Conservation (phyloP, 2,329 filamentous ascomycete species). For the Fusarium virguliforme region DNA sequence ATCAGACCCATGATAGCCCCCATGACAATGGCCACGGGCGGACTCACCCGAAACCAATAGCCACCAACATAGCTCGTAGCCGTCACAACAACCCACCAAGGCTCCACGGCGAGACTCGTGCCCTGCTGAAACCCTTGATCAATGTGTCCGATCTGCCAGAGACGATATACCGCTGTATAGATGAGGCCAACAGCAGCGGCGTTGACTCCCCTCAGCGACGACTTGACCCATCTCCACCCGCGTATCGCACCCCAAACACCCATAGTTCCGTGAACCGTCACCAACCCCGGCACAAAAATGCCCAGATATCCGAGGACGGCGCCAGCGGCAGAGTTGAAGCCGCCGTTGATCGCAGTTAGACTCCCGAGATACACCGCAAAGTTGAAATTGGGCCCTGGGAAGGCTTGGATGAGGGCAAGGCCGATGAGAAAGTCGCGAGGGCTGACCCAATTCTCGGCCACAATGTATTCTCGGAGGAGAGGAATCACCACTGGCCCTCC, state of each 20-base stretch:
- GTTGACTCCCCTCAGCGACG: constrained; percentile 70
- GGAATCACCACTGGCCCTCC: constrained; percentile 78
- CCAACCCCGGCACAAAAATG: constrained; percentile 68
- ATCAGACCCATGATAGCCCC: constrained; percentile 56
- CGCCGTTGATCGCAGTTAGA: constrained; percentile 62
- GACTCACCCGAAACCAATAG: constrained; percentile 53
- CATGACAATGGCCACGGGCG: constrained; percentile 55
- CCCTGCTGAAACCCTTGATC: constrained; percentile 65
- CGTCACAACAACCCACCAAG: constrained; percentile 77
- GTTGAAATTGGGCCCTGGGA: constrained; percentile 68
- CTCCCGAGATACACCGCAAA: constrained; percentile 73
- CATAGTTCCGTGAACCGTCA: constrained; percentile 66
- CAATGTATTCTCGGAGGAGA: constrained; percentile 74
- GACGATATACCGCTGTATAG: constrained; percentile 75
- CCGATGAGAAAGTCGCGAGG: constrained; percentile 81
- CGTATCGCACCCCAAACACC: constrained; percentile 70
- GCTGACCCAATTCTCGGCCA: constrained; percentile 79
- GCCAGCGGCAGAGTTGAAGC: constrained; percentile 60
- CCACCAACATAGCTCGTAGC: constrained; percentile 63
- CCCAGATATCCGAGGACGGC: constrained; percentile 68
- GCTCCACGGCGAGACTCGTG: constrained; percentile 69
- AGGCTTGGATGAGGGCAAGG: constrained; percentile 79
- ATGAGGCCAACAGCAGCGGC: constrained; percentile 74
- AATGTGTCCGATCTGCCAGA: constrained; percentile 75
- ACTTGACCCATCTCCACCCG: constrained; percentile 63